Conservation (phyloP, 345 rosid species). For the Kandelia obovata region DNA sequence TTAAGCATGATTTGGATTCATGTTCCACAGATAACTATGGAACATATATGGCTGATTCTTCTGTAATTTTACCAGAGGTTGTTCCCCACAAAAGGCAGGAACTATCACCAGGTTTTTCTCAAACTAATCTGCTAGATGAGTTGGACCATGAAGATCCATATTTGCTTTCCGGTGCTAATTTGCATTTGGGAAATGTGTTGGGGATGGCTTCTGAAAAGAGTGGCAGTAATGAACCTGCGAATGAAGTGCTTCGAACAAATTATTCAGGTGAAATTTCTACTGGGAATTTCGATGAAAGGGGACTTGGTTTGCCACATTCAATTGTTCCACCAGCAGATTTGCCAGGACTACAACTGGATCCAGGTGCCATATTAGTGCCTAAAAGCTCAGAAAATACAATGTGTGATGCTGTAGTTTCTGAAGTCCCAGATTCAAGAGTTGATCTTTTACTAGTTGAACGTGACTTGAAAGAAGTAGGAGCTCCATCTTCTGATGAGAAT, state of each 20-base stretch:
- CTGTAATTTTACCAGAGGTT: conserved; percentile 10
- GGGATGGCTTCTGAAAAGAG: conserved; percentile 37
- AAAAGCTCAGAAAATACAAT: conserved; percentile 21
- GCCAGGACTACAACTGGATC: conserved; percentile 31
- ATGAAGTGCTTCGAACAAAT: conserved; percentile 29
- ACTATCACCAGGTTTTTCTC: conserved; percentile 19
- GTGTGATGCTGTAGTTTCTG: conserved; percentile 14
- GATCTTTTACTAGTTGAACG: conserved; percentile 18
- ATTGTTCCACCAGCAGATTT: conserved; percentile 23
- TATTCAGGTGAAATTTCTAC: conserved; percentile 22
- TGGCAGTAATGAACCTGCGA: conserved; percentile 19
- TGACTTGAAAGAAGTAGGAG: conserved; percentile 15
- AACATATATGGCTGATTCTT: conserved; percentile 30
- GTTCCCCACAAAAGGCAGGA: conserved; percentile 24
- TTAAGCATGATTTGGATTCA: conserved; percentile 19
- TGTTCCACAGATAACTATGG: conserved; percentile 21
- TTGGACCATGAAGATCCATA: conserved; percentile 29
- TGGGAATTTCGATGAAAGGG: conserved; percentile 19
- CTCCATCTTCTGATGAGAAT: conserved; percentile 16
- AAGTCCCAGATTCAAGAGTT: conserved; percentile 14
- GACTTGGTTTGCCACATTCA: conserved; percentile 23
- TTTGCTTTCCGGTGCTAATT: conserved; percentile 26
- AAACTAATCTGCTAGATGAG: conserved; percentile 21
- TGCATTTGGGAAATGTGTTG: conserved; percentile 25
- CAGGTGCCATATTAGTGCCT: conserved; percentile 16